These are phyloP conservation scores for Claviceps purpurea DNA, from an alignment of 2,329 filamentous ascomycete species.

Conservation along the genomic window DNA sequence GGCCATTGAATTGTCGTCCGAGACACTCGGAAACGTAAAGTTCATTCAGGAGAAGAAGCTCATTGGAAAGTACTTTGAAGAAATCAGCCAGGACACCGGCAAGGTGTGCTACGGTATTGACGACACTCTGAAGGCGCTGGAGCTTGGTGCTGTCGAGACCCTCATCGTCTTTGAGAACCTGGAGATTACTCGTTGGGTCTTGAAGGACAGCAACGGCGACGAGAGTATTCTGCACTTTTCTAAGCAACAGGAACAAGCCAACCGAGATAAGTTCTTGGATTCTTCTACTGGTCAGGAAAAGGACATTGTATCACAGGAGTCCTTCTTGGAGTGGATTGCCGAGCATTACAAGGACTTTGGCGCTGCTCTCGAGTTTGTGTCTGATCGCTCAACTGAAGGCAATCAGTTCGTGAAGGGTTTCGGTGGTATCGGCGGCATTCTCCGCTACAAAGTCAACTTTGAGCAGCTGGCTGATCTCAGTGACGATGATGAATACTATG, in stretches of 20 bases:
- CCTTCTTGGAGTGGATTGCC: slow-evolving; percentile 98
- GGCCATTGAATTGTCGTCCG: slow-evolving; percentile 86
- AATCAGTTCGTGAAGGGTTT: slow-evolving; percentile 99
- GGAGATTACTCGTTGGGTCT: slow-evolving; percentile 80
- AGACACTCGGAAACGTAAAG: slow-evolving; percentile 97
- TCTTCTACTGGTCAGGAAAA: slow-evolving; percentile 94
- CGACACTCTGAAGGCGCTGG: slow-evolving; percentile 91
- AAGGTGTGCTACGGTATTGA: slow-evolving; percentile 97
- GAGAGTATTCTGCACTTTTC: slow-evolving; percentile 76
- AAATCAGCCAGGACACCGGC: slow-evolving; percentile 94
- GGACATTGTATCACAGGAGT: slow-evolving; percentile 76
- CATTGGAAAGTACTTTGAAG: slow-evolving; percentile 97
- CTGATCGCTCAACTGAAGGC: slow-evolving; percentile 91
- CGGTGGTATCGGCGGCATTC: slow-evolving; percentile 91
- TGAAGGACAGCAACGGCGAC: slow-evolving; percentile 63
- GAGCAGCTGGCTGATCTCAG: slow-evolving; percentile 93
- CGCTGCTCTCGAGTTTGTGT: slow-evolving; percentile 90
- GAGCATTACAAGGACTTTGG: slow-evolving; percentile 98
- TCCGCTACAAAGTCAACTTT: slow-evolving; percentile 99
- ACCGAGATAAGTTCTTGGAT: slow-evolving; percentile 83
- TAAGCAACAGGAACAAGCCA: slow-evolving; percentile 57
- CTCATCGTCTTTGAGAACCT: slow-evolving; percentile 96
- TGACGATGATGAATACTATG: slow-evolving; percentile 91
- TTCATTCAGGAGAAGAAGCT: slow-evolving; percentile 99
- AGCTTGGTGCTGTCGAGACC: slow-evolving; percentile 86